Evolutionary conservation across 2,329 filamentous ascomycete genomes (phyloP), one percentile per base, ranked within the genome.

Genomic region (Emmonsiellopsis sp.): DNA sequence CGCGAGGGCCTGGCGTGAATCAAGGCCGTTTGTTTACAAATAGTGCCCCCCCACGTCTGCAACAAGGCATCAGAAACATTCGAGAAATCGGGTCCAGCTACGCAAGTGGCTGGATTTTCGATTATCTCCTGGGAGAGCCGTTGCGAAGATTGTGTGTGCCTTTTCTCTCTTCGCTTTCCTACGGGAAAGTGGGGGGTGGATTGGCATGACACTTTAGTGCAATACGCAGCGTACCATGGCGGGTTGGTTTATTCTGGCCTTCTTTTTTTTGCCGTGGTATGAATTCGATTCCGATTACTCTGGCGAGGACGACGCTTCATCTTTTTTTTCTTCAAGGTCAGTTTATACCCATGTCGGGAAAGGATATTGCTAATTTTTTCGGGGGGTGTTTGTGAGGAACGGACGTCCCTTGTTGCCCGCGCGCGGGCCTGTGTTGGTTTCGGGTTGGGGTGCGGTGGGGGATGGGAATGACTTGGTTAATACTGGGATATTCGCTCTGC

Each of bases 281-380:
- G 78, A 49, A 89, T 88, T 88, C 86, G 85, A 91, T 90, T 90
- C 87, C 85, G 86, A 89, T 91, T 84, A 90, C 82, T 88, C 85
- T 86, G 84, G 79, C 80, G 83, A 81, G 85, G 85, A 82, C 80
- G 85, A 81, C 82, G 84, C 82, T 85, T 84, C 81, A 74, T 57
- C 57, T 65, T 68, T 69, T 69, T 74, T 68, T 73, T 74, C 71
- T 68, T 69, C 61, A 59, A 57, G 69, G 76, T 81, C 65, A 73
- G 79, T 80, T 57, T 57, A 54, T 54, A 55, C 45, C 55, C 17
- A 50, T 40, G 47, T 48, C 52, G 5, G 10, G n/a, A 53, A 53
- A 57, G 60, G 56, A 63, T 68, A 65, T 62, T 66, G 61, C 69
- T 71, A 66, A 71, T 68, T 21, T 37, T 32, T 44, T 33, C 9